A percentile compares a stretch with the other conserved stretches of the same genome.
Evolutionary conservation across 139 green algal genomes (phyloP).

Genomic region (Chlamydomonas schloesseri): DNA sequence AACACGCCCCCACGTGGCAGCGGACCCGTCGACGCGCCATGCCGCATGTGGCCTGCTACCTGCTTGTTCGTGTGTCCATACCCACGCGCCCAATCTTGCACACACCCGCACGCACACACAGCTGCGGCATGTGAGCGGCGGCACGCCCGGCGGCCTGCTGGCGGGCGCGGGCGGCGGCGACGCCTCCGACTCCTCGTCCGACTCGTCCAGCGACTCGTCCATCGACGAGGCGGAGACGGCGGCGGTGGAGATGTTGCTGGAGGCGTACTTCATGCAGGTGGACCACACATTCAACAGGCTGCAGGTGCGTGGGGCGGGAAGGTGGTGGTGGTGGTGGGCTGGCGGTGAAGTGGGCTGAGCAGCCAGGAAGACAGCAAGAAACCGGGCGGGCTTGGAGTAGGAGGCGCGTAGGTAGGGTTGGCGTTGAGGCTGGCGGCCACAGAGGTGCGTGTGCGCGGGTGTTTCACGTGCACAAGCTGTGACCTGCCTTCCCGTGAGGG

Average conservation of each 20-base stretch:
- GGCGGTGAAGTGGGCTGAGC: background rate
- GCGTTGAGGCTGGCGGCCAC: background rate
- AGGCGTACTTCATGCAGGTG: constrained; percentile 75
- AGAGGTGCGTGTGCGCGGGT: no score
- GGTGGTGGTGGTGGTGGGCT: background rate
- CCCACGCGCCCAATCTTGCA: no score
- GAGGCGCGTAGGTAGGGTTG: background rate
- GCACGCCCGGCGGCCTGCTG: background rate
- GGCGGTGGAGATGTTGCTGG: constrained; percentile 72
- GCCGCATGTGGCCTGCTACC: no score
- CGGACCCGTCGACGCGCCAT: no score
- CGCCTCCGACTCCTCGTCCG: constrained; percentile 3
- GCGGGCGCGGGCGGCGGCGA: background rate
- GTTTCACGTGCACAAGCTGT: no score
- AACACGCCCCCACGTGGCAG: no score
- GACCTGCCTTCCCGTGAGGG: no score
- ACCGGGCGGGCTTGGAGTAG: no score
- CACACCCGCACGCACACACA: no score
- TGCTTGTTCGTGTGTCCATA: no score
- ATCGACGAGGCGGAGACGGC: constrained; percentile 55
- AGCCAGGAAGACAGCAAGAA: no score
- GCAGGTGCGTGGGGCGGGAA: constrained; percentile 50
- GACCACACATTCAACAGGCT: constrained; percentile 85
- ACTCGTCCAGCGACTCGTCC: background rate
- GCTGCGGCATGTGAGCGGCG: no score